Conservation (phyloP, 345 rosid genomes). For the Lenwebbia sp. region DNA sequence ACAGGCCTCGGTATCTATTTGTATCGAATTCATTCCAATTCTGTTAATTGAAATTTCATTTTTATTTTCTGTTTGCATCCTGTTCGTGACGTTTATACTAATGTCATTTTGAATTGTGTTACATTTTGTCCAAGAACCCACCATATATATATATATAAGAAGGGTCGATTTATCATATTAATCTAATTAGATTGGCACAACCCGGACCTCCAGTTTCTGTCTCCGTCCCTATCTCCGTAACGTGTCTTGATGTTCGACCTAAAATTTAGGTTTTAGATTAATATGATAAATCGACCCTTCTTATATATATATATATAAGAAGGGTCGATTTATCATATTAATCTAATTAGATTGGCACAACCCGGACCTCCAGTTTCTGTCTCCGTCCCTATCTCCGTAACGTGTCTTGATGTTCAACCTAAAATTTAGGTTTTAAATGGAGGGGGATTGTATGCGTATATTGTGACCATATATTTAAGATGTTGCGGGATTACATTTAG, state of each 20-base stretch:
- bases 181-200: background rate
- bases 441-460: background rate
- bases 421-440: background rate
- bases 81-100: too few species aligned
- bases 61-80: too few species aligned
- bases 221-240: background rate
- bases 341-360: background rate
- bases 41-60: too few species aligned
- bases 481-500: background rate
- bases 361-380: background rate
- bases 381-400: background rate
- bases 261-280: too few species aligned
- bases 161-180: background rate
- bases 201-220: accelerated
- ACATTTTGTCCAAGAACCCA: background rate
- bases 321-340: background rate
- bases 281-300: too few species aligned
- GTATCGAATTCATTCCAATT: too few species aligned
- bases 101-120: too few species aligned
- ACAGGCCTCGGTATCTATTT: too few species aligned
- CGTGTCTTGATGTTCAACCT: background rate
- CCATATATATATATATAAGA: too few species aligned
- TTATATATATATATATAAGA: background rate
- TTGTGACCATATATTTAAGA: background rate
- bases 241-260: background rate